Evolutionary conservation across 768 basidiomycete genomes (phyloP).

Genomic region (Cyclocybe aegerita): DNA sequence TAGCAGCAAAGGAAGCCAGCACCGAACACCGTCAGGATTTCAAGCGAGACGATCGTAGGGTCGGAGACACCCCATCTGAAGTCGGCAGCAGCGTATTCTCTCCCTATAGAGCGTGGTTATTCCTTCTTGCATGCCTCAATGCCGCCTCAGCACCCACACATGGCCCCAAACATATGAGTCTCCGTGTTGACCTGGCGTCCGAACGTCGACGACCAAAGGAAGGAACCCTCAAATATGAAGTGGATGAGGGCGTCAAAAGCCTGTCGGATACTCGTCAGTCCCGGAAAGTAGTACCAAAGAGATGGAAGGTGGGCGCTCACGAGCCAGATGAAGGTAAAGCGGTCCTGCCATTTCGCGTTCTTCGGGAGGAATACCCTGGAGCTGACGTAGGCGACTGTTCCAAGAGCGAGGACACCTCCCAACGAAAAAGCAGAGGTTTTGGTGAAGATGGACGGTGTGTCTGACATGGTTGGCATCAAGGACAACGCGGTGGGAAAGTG

Average conservation of each 20-base stretch:
- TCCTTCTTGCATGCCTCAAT: too few relatives aligned
- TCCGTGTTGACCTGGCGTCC: conserved; percentile 72
- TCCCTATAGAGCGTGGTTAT: conserved; percentile 46
- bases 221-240: conserved; percentile 77
- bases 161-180: conserved; percentile 64
- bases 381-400: conserved; percentile 48
- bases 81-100: conserved; percentile 79
- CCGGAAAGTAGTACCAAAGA: background rate
- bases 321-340: conserved; percentile 76
- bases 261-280: conserved; percentile 29
- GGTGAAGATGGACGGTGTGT: conserved; percentile 22
- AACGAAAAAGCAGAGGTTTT: conserved; percentile 64
- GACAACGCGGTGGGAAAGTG: too few relatives aligned
- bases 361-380: conserved; percentile 61
- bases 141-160: conserved; percentile 53
- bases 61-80: conserved; percentile 81
- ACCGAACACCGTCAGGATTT: conserved; percentile 79
- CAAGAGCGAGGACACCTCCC: conserved; percentile 53
- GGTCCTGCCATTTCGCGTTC: conserved; percentile 62
- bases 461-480: conserved; percentile 8
- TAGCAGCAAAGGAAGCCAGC: conserved; percentile 76
- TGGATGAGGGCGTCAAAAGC: conserved; percentile 82
- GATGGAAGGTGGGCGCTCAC: conserved; percentile 35
- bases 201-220: conserved; percentile 75
- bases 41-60: conserved; percentile 78